Conservation (phyloP, 495 filamentous ascomycete species). For the Friedmanniomyces simplex region DNA sequence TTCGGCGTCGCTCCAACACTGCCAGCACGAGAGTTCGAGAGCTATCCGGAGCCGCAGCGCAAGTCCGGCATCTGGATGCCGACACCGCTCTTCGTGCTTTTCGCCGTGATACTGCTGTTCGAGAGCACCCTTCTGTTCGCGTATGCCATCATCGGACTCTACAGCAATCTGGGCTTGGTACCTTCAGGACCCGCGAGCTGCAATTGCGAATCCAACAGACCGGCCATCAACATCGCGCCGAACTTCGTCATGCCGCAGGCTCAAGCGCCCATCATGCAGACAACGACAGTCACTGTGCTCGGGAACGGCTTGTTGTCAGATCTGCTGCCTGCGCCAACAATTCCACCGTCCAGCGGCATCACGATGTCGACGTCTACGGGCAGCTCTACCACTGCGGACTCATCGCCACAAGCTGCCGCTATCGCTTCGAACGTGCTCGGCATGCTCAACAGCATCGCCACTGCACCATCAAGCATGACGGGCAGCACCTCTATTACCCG, state of each 20-base stretch:
- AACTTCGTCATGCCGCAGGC: constrained; percentile 17
- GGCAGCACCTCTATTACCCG: neutral
- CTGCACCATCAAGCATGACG: neutral
- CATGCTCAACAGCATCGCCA: constrained; percentile 1
- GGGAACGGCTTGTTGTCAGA: neutral
- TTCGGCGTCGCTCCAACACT: constrained; percentile 4
- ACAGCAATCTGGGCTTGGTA: constrained; percentile 16
- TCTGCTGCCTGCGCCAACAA: neutral
- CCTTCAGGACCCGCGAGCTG: neutral
- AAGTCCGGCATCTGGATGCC: constrained; percentile 15
- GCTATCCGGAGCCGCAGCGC: constrained; percentile 3
- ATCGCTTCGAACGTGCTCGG: constrained; percentile 5
- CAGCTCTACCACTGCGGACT: neutral
- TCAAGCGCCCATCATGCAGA: neutral
- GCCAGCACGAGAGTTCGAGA: constrained; percentile 1
- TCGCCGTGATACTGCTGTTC: constrained; percentile 15
- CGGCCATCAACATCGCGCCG: constrained; percentile 16
- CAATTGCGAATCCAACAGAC: constrained; percentile 1
- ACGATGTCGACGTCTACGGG: neutral
- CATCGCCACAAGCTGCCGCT: neutral
- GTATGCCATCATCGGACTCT: constrained; percentile 20
- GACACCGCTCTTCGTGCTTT: constrained; percentile 15
- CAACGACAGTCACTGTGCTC: constrained; percentile 2
- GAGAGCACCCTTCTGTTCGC: constrained; percentile 18
- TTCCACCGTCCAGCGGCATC: too few species aligned